Conservation (phyloP, 1,284 basidiomycete species). For the Fomes fomentarius region DNA sequence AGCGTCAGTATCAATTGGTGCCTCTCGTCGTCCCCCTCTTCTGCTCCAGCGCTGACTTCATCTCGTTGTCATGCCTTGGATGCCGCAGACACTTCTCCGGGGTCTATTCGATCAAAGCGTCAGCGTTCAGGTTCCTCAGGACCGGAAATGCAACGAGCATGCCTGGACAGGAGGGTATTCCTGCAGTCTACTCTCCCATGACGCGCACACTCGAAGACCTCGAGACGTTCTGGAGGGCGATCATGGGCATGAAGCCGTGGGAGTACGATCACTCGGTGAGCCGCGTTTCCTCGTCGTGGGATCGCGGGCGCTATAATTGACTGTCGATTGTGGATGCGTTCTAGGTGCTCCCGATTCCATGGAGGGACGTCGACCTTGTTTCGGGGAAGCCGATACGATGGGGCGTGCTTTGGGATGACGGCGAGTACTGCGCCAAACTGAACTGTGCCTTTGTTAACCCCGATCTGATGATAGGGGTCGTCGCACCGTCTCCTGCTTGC, state of each 20-base stretch:
- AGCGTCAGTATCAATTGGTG: slow-evolving; percentile 58
- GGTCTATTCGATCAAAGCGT: slow-evolving; percentile 37
- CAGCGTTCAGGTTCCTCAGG: slow-evolving; percentile 51
- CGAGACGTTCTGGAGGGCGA: slow-evolving; percentile 38
- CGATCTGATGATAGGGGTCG: slow-evolving; percentile 35
- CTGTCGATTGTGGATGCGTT: not conserved
- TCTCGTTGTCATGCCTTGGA: not conserved
- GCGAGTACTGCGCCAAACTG: slow-evolving; percentile 24
- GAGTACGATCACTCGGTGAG: slow-evolving; percentile 60
- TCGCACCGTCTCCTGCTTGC: slow-evolving; percentile 62
- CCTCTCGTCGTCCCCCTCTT: not conserved
- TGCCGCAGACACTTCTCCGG: slow-evolving; percentile 34
- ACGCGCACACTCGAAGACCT: slow-evolving; percentile 36
- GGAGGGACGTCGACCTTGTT: slow-evolving; percentile 49
- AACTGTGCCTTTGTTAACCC: not conserved
- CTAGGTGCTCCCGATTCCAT: slow-evolving; percentile 58
- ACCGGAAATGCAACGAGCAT: slow-evolving; percentile 52
- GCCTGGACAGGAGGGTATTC: slow-evolving; percentile 55
- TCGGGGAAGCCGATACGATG: slow-evolving; percentile 44
- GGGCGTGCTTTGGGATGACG: slow-evolving; percentile 61
- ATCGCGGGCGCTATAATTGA: not conserved
- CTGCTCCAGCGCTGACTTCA: not conserved
- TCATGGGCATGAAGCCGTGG: slow-evolving; percentile 64
- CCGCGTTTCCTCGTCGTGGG: not conserved
- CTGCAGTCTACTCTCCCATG: slow-evolving; percentile 37